These are phyloP conservation scores for Syzygium syzygioides DNA, from an alignment of 441 rosid genomes.

Conservation along the genomic window DNA sequence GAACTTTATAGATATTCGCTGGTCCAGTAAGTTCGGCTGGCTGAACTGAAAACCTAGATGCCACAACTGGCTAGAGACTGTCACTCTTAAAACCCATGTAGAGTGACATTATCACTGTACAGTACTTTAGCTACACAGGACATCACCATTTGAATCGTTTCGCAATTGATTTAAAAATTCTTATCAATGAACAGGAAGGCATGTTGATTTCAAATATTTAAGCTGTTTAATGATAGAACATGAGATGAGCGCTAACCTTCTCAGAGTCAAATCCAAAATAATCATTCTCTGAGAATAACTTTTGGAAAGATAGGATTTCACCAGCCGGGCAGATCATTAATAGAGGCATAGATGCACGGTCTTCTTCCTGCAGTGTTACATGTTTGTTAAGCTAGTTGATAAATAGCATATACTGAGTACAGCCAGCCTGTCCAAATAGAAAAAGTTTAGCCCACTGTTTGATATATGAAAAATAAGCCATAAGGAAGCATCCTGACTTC, in stretches of 20 bases:
- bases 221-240: background rate
- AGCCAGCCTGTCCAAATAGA: background rate
- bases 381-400: background rate
- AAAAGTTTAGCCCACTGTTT: background rate
- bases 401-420: background rate
- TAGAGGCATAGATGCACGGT: conserved; percentile 55
- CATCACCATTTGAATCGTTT: background rate
- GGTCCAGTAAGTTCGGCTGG: background rate
- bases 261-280: conserved; percentile 59
- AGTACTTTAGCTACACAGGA: background rate
- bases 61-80: background rate
- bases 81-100: background rate
- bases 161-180: background rate
- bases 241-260: conserved; percentile 41
- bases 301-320: conserved; percentile 34
- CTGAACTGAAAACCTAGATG: background rate
- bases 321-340: conserved; percentile 44
- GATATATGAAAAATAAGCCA: background rate
- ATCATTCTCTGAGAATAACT: conserved; percentile 43
- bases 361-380: conserved; percentile 42
- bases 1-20: background rate
- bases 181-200: background rate
- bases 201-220: background rate
- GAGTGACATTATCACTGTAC: background rate
- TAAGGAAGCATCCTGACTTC: background rate